Percentiles rank a stretch among this genome's conserved stretches.
phyloP scores from a whole-genome alignment of 306 rosid genomes.

The Dalbergia cultrata region DNA sequence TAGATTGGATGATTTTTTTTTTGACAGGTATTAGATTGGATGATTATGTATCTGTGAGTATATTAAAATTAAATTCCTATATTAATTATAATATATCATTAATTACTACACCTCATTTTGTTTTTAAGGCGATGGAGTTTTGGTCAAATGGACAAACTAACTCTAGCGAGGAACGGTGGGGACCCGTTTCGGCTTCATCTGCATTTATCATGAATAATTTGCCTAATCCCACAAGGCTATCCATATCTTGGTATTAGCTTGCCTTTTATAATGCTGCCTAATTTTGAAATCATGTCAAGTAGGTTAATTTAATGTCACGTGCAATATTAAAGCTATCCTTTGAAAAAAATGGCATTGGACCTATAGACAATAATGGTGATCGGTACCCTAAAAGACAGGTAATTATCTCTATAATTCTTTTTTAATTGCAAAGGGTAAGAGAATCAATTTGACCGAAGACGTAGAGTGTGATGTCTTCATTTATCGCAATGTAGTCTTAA shows the following conservation, averaged over 20 bases:
- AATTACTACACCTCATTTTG: not conserved
- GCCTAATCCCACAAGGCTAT: slow-evolving; percentile 16
- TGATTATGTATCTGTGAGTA: no score
- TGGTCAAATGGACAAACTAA: slow-evolving; percentile 8
- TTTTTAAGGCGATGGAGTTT: not conserved
- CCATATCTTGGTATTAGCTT: slow-evolving; percentile 9
- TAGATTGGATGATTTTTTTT: no score
- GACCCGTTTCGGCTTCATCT: slow-evolving; percentile 1
- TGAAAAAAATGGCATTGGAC: not conserved
- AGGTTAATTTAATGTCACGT: not conserved
- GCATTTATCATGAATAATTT: slow-evolving; percentile 16
- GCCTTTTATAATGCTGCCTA: not conserved
- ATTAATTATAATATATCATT: no score
- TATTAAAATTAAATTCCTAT: no score
- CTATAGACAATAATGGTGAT: not conserved
- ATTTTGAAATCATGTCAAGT: not conserved
- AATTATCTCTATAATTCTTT: not conserved
- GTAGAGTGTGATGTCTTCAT: not conserved
- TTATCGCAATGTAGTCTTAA: not conserved
- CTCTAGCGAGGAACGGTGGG: not conserved
- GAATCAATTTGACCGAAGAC: not conserved
- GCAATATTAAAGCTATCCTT: not conserved
- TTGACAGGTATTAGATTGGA: no score
- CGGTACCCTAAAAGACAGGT: not conserved
- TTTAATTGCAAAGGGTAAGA: not conserved